These are phyloP conservation scores for Lyophyllum atratum DNA, from an alignment of 768 basidiomycete species.

Conservation along the genomic window DNA sequence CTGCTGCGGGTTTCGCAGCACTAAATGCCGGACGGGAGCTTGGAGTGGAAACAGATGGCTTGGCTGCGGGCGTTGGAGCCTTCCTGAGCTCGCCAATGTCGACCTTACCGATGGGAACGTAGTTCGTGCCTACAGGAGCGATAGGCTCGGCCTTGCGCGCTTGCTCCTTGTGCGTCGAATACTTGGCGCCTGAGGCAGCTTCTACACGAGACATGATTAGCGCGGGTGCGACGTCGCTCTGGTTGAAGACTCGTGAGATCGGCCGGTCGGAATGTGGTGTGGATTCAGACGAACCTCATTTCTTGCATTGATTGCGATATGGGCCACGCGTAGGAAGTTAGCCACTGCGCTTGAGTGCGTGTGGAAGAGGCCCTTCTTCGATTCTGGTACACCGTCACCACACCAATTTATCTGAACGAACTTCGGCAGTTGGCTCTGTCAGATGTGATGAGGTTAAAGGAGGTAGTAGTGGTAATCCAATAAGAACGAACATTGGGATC, in stretches of 20 bases:
- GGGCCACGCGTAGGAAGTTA: constrained; percentile 78
- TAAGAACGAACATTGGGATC: constrained; percentile 75
- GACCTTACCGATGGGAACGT: constrained; percentile 73
- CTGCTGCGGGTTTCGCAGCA: constrained; percentile 33
- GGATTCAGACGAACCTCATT: constrained; percentile 64
- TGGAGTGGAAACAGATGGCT: constrained; percentile 40
- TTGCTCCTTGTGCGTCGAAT: constrained; percentile 81
- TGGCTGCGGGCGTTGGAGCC: constrained; percentile 37
- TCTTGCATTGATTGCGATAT: constrained; percentile 84
- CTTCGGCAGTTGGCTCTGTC: constrained; percentile 79
- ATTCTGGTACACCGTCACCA: constrained; percentile 93
- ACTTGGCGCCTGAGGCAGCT: constrained; percentile 88
- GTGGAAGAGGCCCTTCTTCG: constrained; percentile 91
- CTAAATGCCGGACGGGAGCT: constrained; percentile 52
- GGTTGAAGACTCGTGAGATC: constrained; percentile 5
- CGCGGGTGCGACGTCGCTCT: constrained; percentile 80
- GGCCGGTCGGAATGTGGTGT: not conserved
- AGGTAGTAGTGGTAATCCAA: not conserved
- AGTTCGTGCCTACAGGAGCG: constrained; percentile 76
- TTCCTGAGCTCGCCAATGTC: constrained; percentile 67
- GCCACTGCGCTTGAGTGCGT: constrained; percentile 82
- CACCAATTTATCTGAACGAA: constrained; percentile 98
- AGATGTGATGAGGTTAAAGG: not conserved
- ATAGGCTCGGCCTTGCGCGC: constrained; percentile 77
- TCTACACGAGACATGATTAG: constrained; percentile 87